Percentiles rank a stretch among this genome's conserved stretches.
phyloP scores from a whole-genome alignment of 2,329 filamentous ascomycete species.

The Aureobasidium lini region DNA sequence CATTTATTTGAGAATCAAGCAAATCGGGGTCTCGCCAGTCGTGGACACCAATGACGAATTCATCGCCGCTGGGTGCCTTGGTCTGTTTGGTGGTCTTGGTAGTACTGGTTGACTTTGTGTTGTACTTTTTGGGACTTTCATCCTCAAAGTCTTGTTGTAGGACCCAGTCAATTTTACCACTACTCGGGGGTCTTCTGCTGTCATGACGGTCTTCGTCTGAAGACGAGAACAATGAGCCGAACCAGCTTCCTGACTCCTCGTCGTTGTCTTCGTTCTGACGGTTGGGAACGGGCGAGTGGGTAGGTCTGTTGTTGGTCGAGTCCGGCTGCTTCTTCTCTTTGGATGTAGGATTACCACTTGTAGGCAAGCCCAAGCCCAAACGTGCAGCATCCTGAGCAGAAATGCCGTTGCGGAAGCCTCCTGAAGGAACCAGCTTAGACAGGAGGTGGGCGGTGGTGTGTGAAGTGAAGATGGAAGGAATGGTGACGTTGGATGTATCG shows the following conservation, averaged over 20 bases:
- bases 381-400: slow-evolving; percentile 53
- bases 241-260: slow-evolving; percentile 28
- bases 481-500: slow-evolving; percentile 89
- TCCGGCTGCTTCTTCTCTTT: slow-evolving; percentile 22
- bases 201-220: slow-evolving; percentile 24
- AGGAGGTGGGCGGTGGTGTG: slow-evolving; percentile 89
- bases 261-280: slow-evolving; percentile 10
- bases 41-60: slow-evolving; percentile 75
- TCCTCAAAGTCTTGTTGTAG: slow-evolving; percentile 58
- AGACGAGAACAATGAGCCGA: slow-evolving; percentile 35
- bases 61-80: slow-evolving; percentile 40
- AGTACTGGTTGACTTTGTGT: slow-evolving; percentile 13
- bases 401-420: slow-evolving; percentile 54
- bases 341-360: slow-evolving; percentile 6
- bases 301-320: slow-evolving; percentile 9
- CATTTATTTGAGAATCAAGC: slow-evolving; percentile 29
- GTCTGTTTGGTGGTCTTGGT: slow-evolving; percentile 21
- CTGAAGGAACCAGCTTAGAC: slow-evolving; percentile 73
- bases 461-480: slow-evolving; percentile 90
- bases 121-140: slow-evolving; percentile 25
- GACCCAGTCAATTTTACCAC: slow-evolving; percentile 68
- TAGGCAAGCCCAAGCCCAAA: slow-evolving; percentile 33
- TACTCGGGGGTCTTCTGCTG: slow-evolving; percentile 61
- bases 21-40: slow-evolving; percentile 79
- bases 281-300: background rate